A percentile compares a stretch with the other conserved stretches of the same genome.
Evolutionary conservation across 2,329 filamentous ascomycete genomes (phyloP).

Genomic region (Thyridium curvatum): DNA sequence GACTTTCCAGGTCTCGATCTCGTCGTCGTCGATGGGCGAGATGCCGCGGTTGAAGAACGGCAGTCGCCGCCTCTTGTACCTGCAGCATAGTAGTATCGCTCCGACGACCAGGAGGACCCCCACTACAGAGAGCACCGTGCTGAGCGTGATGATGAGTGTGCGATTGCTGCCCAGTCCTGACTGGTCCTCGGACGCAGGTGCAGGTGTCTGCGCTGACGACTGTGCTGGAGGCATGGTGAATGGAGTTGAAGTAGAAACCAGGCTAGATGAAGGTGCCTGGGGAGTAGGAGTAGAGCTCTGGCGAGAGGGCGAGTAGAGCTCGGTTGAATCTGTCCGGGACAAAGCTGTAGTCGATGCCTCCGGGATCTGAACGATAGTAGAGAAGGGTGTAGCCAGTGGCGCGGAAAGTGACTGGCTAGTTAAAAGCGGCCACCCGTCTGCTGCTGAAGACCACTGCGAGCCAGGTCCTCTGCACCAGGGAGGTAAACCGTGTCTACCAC

Average conservation of each 20-base stretch:
- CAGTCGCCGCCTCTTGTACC: conserved; percentile 26
- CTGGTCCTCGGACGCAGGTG: conserved; percentile 5
- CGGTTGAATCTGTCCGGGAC: too few relatives aligned
- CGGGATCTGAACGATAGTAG: too few relatives aligned
- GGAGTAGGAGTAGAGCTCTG: too few relatives aligned
- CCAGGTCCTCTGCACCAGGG: too few relatives aligned
- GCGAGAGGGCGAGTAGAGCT: too few relatives aligned
- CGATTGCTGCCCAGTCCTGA: conserved; percentile 20
- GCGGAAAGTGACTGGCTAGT: too few relatives aligned
- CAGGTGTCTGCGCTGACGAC: background rate
- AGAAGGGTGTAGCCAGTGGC: too few relatives aligned
- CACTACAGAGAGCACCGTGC: conserved; percentile 41
- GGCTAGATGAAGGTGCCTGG: too few relatives aligned
- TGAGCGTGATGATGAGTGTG: conserved; percentile 43
- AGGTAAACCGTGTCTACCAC: too few relatives aligned
- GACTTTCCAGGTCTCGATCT: conserved; percentile 58
- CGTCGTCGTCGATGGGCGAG: conserved; percentile 58
- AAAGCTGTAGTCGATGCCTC: too few relatives aligned
- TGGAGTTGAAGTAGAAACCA: background rate
- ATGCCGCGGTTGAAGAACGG: conserved; percentile 47
- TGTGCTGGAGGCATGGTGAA: background rate
- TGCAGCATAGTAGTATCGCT: conserved; percentile 28
- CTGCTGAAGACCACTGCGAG: too few relatives aligned
- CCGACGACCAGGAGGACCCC: conserved; percentile 30
- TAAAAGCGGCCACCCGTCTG: too few relatives aligned